Base-by-base conservation (phyloP, 495 filamentous ascomycete species). In the Talaromyces wortmannii region DNA sequence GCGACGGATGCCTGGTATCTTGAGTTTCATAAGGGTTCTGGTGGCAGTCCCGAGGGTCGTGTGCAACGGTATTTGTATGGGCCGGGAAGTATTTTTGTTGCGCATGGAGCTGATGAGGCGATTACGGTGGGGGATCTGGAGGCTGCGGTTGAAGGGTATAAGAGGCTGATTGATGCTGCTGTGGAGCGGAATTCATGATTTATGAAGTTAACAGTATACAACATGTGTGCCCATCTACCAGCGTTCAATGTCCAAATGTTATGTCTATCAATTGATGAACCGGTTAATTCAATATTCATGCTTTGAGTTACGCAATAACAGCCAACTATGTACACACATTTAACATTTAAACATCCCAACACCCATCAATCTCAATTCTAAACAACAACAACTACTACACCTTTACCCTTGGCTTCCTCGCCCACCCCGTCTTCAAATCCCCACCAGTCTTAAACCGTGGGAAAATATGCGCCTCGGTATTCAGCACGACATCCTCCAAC, bases 381-480 rank as follows among this genome's bases (percentile, higher is more conserved):
- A 40, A 10, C 8, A 40, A 40, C 8, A 36, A 36, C 33, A 36
- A 36, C 12, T 6, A 6, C 33, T 6, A 36, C 6, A 6, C 6
- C 13, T 46, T n/a, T 16, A 8, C 16, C 7, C 85, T 70, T 3
- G 79, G 76, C 61, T 88, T 87, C 58, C 94, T 76, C 73, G 83
- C 71, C 94, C 94, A 98, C 1, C 94, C 92, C 0, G 92, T 97
- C 66, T 80, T 82, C 58, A 97, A 85, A 48, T 90, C 78, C 46
- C 83, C 84, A 5, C 80, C 82, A 59, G 90, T 81, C 62, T 90
- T 81, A 63, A 99, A 97, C 17, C 88, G 75, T 7, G 94, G 94
- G 57, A 99, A 78, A 2, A 89, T 84, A 68, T 99, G 94, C 16
- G 90, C 94, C 76, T 97, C 94, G 13, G 95, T 97, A 65, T 97